These are phyloP conservation scores for Komagataella kurtzmanii DNA, from an alignment of 805 yeast species.

Conservation along the genomic window DNA sequence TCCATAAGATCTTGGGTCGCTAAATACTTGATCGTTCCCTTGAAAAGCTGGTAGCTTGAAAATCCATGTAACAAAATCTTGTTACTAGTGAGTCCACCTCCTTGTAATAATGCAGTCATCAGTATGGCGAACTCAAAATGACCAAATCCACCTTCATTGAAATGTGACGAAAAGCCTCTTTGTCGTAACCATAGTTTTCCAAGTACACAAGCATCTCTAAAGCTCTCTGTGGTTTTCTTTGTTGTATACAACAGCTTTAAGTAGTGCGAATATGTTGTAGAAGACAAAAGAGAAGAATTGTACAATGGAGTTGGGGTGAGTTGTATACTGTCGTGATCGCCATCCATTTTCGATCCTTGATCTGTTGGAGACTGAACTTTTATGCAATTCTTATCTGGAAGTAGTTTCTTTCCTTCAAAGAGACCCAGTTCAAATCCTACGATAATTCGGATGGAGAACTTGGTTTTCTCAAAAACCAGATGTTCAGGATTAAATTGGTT, in stretches of 20 bases:
- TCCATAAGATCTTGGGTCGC: conserved; percentile 64
- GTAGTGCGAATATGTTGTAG: conserved; percentile 54
- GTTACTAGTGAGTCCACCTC: conserved; percentile 69
- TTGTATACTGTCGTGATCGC: conserved; percentile 17
- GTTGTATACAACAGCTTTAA: conserved; percentile 65
- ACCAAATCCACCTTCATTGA: conserved; percentile 72
- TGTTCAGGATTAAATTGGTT: conserved; percentile 31
- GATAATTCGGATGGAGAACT: conserved; percentile 57
- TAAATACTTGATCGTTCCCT: conserved; percentile 70
- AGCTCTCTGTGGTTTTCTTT: conserved; percentile 65
- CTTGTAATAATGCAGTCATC: conserved; percentile 70
- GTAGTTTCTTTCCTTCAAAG: conserved; percentile 64
- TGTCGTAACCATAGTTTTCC: conserved; percentile 88
- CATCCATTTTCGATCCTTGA: conserved; percentile 3
- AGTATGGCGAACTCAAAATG: conserved; percentile 78
- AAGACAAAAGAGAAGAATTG: conserved; percentile 67
- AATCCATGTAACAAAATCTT: conserved; percentile 75
- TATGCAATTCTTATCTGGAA: conserved; percentile 73
- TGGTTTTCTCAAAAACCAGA: conserved; percentile 45
- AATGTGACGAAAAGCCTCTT: conserved; percentile 58
- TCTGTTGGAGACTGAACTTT: conserved; percentile 39
- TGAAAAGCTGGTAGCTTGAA: conserved; percentile 87
- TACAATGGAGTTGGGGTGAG: conserved; percentile 76
- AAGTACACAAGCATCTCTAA: conserved; percentile 74
- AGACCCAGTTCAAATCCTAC: conserved; percentile 59